Percentiles rank a stretch among this genome's conserved stretches.
Evolutionary conservation across 768 basidiomycete species (phyloP).

Genomic region (Russula ochroleuca): DNA sequence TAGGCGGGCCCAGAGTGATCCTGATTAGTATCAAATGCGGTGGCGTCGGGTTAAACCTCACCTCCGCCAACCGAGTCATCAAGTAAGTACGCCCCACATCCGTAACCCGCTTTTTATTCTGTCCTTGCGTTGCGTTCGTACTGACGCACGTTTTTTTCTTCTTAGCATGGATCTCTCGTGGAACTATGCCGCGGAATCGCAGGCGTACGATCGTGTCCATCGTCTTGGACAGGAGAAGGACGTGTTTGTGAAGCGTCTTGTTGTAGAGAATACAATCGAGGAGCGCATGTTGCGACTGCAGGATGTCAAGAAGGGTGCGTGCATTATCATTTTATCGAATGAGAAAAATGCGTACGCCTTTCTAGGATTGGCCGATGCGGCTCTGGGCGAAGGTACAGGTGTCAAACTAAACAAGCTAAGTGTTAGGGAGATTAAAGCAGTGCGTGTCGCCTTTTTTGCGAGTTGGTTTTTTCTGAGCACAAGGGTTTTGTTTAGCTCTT

Average conservation of each 20-base stretch:
- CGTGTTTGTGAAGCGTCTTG: constrained; percentile 62
- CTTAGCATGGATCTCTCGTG: constrained; percentile 68
- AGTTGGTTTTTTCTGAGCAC: background rate
- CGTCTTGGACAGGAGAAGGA: constrained; percentile 67
- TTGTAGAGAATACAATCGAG: constrained; percentile 67
- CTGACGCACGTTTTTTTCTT: background rate
- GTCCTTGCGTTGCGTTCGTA: background rate
- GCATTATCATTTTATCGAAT: background rate
- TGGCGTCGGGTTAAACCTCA: constrained; percentile 64
- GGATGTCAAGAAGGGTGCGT: constrained; percentile 55
- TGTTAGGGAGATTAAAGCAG: constrained; percentile 62
- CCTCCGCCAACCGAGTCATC: constrained; percentile 63
- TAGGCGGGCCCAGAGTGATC: constrained; percentile 57
- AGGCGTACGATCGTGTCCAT: constrained; percentile 59
- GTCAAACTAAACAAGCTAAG: constrained; percentile 60
- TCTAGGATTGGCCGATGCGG: constrained; percentile 58
- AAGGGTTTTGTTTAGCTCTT: constrained; percentile 29
- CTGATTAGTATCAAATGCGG: constrained; percentile 67
- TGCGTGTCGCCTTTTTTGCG: constrained; percentile 33
- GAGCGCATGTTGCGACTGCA: constrained; percentile 72
- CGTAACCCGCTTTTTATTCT: background rate
- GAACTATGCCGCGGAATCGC: constrained; percentile 69
- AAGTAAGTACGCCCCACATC: constrained; percentile 42
- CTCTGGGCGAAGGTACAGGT: constrained; percentile 64
- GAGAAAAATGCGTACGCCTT: background rate